Conservation (phyloP, 2,329 filamentous ascomycete species). For the Aspergillus texensis region DNA sequence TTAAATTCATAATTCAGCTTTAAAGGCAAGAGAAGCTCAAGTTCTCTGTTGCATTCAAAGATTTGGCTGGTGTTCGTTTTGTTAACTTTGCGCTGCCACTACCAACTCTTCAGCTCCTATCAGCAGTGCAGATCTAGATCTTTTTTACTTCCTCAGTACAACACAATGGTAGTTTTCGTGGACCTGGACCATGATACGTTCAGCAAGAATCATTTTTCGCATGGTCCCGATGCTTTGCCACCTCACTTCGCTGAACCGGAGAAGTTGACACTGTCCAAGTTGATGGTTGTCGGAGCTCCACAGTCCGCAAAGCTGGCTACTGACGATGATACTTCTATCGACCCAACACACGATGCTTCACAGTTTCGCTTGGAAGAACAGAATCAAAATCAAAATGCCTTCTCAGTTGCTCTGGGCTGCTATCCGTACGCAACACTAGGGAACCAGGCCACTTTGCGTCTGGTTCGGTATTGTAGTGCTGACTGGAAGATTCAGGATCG, state of each 20-base stretch:
- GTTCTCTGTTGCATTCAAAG: slow-evolving; percentile 1
- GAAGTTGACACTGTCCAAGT: slow-evolving; percentile 26
- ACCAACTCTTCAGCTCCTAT: slow-evolving; percentile 16
- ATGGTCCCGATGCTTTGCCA: slow-evolving; percentile 16
- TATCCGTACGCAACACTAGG: slow-evolving; percentile 48
- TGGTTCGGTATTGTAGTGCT: slow-evolving; percentile 17
- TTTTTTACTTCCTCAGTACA: slow-evolving; percentile 4
- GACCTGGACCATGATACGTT: slow-evolving; percentile 46
- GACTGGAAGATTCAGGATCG: slow-evolving; percentile 61
- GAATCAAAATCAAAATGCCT: slow-evolving; percentile 34
- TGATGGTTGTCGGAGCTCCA: slow-evolving; percentile 17
- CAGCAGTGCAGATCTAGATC: slow-evolving; percentile 9
- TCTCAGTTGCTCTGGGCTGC: slow-evolving; percentile 49
- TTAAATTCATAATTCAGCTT: background rate
- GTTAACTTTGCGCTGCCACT: background rate
- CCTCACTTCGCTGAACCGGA: slow-evolving; percentile 23
- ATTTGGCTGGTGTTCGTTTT: slow-evolving; percentile 19
- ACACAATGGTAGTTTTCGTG: slow-evolving; percentile 53
- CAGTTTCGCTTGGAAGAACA: slow-evolving; percentile 10
- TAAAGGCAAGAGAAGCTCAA: background rate
- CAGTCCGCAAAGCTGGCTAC: slow-evolving; percentile 15
- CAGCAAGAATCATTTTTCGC: slow-evolving; percentile 26
- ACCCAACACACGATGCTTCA: slow-evolving; percentile 3
- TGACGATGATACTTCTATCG: slow-evolving; percentile 14
- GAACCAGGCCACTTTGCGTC: slow-evolving; percentile 14